A percentile compares a stretch with the other conserved stretches of the same genome.
Evolutionary conservation across 495 filamentous ascomycete species (phyloP).

Genomic region (Penicillium atrosanguineum): DNA sequence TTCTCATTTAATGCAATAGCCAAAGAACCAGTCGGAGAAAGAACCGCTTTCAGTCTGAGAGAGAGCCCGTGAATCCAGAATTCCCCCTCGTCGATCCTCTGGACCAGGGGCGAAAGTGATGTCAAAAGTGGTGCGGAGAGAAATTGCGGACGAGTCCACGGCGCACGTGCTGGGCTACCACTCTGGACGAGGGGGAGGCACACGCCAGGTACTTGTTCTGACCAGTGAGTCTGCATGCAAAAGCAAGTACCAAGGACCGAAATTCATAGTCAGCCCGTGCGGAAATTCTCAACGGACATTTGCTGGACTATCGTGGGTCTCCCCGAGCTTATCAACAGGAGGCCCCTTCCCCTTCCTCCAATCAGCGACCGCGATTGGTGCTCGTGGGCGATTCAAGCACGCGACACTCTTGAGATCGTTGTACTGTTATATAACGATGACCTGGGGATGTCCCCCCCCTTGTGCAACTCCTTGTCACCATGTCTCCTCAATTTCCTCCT

Average conservation of each 20-base stretch:
- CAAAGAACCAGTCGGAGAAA: neutral
- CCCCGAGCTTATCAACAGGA: too few species aligned
- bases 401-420: constrained; percentile 34
- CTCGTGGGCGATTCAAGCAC: constrained; percentile 45
- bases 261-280: too few species aligned
- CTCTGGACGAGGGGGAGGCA: constrained; percentile 16
- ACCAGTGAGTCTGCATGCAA: neutral
- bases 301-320: too few species aligned
- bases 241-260: neutral
- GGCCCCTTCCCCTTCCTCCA: constrained; percentile 19
- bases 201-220: neutral
- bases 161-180: constrained; percentile 37
- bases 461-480: constrained; percentile 29
- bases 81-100: neutral
- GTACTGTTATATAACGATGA: constrained; percentile 1
- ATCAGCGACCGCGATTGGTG: constrained; percentile 24
- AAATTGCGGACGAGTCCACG: constrained; percentile 12
- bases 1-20: too few species aligned
- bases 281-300: too few species aligned
- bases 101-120: neutral
- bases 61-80: neutral
- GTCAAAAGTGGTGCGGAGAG: neutral
- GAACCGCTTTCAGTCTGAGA: neutral
- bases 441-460: neutral
- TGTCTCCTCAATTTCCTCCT: constrained; percentile 74